phyloP scores from a whole-genome alignment of 176 grass and related monocot genomes.

The Secale cereale region DNA sequence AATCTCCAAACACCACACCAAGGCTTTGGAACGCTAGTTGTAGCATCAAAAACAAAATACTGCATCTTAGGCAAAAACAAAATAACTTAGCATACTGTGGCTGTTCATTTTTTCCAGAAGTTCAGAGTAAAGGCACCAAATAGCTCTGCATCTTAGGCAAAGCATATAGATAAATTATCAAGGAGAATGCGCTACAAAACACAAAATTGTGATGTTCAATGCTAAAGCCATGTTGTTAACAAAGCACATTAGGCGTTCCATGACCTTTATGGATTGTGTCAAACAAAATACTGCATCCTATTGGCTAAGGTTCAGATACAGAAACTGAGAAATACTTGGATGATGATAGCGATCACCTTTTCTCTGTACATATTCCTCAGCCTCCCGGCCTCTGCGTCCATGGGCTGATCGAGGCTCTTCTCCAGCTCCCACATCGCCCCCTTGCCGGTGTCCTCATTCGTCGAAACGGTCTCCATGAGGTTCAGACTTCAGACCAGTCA shows the following conservation, averaged over 20 bases:
- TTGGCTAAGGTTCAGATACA: neutral
- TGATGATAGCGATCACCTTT: conserved; percentile 47
- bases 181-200: neutral
- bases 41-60: too few species aligned
- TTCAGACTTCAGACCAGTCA: neutral
- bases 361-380: conserved; percentile 71
- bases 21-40: conserved; percentile 82
- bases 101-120: neutral
- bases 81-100: neutral
- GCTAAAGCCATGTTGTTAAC: neutral
- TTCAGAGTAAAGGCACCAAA: neutral
- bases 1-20: conserved; percentile 77
- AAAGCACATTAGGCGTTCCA: neutral
- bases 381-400: conserved; percentile 74
- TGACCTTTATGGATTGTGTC: too few species aligned
- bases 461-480: conserved; percentile 50
- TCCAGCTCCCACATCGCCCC: conserved; percentile 88
- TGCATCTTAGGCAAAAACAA: neutral
- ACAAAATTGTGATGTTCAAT: neutral
- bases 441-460: conserved; percentile 38
- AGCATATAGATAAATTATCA: neutral
- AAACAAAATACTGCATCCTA: neutral
- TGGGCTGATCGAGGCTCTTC: conserved; percentile 79
- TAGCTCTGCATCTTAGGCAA: neutral
- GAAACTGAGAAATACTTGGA: neutral